These are phyloP conservation scores for Fragosphaeria purpurea DNA, from an alignment of 2,329 filamentous ascomycete species.

Conservation along the genomic window DNA sequence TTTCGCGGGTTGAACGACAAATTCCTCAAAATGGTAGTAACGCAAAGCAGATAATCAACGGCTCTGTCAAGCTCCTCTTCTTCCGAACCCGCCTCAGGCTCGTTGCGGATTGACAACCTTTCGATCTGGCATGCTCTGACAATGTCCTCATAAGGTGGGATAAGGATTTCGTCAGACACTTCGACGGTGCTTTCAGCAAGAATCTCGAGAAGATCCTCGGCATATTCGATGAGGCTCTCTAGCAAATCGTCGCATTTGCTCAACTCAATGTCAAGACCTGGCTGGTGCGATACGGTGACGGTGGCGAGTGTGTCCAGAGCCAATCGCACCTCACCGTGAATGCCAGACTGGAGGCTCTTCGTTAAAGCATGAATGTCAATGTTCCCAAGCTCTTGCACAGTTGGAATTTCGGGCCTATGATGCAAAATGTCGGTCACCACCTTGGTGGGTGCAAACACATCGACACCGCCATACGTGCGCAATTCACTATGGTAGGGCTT, in stretches of 20 bases:
- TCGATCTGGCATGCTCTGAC: conserved; percentile 69
- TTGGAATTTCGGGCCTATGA: conserved; percentile 65
- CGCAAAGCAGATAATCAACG: conserved; percentile 77
- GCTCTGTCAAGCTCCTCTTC: conserved; percentile 79
- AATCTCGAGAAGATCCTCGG: conserved; percentile 75
- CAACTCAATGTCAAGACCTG: conserved; percentile 57
- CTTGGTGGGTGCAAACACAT: conserved; percentile 53
- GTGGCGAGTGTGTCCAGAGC: conserved; percentile 75
- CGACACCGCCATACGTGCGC: conserved; percentile 61
- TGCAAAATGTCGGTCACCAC: conserved; percentile 57
- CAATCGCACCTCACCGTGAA: conserved; percentile 79
- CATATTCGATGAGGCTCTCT: conserved; percentile 81
- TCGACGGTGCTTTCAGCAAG: conserved; percentile 78
- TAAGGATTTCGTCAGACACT: conserved; percentile 74
- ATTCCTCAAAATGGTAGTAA: conserved; percentile 87
- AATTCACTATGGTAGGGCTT: conserved; percentile 44
- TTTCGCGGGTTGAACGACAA: conserved; percentile 76
- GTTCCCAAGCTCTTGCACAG: conserved; percentile 67
- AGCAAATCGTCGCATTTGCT: conserved; percentile 77
- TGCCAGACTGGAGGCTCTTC: conserved; percentile 79
- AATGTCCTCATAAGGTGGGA: conserved; percentile 81
- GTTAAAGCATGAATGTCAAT: conserved; percentile 87
- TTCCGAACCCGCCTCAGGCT: conserved; percentile 61
- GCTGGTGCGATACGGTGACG: conserved; percentile 51
- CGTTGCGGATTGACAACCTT: conserved; percentile 59